Base-by-base conservation (phyloP, 202 grass and related monocot genomes). In the Alloteropsis angusta region DNA sequence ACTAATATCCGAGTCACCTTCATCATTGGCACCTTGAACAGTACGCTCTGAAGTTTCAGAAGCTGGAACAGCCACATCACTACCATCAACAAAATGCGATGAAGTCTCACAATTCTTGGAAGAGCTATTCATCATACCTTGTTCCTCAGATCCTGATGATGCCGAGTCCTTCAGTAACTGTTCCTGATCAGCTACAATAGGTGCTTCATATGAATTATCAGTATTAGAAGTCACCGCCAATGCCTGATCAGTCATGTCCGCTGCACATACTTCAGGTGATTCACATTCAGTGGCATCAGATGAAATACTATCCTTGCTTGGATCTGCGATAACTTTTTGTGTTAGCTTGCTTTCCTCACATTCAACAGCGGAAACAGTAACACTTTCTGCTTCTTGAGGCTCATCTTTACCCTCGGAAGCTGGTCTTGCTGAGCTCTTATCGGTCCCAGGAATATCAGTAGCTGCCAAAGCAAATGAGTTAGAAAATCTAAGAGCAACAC, bases 11-110 rank as follows among this genome's bases (percentile, higher is more conserved):
- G 23, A 77, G 72, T 78, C 60, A 69, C 17, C 64, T 84, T 78
- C 75, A 26, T 73, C 69, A 28, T 56, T 63, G 53, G 16, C 44
- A 87, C 38, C 72, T 82, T 55, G 72, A 81, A 71, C 73, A 13
- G 44, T 81, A 75, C 36, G 67, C 15, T 78, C 85, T 50, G 44
- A 68, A 77, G 71, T 75, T 81, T 43, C 84, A 46, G 77, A 65
- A 84, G 18, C 23, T 16, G 35, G 54, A 8, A 6, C 44, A 47
- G 60, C 72, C 19, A 23, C 52, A 78, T 17, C 66, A 68, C 37
- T 46, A 37, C 16, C 45, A 73, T 61, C 78, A 41, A 68, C 58
- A 65, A 55, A 68, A 84, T 46, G 44, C 80, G 64, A 17, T 5
- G n/a, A 72, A 37, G 65, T 17, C 65, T 78, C 69, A 15, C 35